A percentile compares a stretch with the other conserved stretches of the same genome.
phyloP scores from a whole-genome alignment of 352 stramenopile species.

The Globisporangium iwayamae region DNA sequence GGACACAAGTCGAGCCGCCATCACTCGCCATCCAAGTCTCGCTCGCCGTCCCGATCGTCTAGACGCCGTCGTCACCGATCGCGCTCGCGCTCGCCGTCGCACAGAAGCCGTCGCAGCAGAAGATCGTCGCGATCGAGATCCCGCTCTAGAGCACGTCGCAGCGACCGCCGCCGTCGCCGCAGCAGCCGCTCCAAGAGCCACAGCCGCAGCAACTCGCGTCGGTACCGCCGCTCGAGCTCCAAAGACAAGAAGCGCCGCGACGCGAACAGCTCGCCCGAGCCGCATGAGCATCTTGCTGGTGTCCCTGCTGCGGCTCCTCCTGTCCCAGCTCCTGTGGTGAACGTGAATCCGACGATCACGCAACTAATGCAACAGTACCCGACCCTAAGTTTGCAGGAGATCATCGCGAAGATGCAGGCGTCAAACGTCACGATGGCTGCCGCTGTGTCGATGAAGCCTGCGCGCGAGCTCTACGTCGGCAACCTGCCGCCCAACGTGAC shows the following conservation, averaged over 20 bases:
- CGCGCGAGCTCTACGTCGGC: constrained; percentile 81
- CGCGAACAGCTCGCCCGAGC: constrained; percentile 46
- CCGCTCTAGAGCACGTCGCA: constrained; percentile 34
- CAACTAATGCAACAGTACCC: constrained; percentile 89
- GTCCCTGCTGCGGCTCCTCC: constrained; percentile 4
- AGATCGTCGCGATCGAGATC: constrained; percentile 45
- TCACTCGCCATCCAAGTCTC: constrained; percentile 50
- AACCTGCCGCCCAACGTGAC: constrained; percentile 84
- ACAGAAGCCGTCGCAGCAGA: constrained; percentile 38
- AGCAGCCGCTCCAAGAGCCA: constrained; percentile 41
- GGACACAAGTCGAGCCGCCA: constrained; percentile 47
- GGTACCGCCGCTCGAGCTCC: constrained; percentile 57
- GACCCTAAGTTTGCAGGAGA: constrained; percentile 86
- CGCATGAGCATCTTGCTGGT: constrained; percentile 34
- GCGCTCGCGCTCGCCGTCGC: constrained; percentile 44
- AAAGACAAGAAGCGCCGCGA: constrained; percentile 44
- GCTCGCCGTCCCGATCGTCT: constrained; percentile 53
- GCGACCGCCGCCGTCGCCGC: constrained; percentile 40
- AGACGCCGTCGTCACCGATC: constrained; percentile 46
- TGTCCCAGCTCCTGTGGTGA: constrained; percentile 33
- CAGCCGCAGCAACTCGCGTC: constrained; percentile 49
- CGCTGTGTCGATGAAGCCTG: constrained; percentile 72
- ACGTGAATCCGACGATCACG: constrained; percentile 80
- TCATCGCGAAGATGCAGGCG: constrained; percentile 87
- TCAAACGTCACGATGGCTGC: constrained; percentile 73